Conservation (phyloP, 306 rosid genomes). For the Arachis hypogaea region DNA sequence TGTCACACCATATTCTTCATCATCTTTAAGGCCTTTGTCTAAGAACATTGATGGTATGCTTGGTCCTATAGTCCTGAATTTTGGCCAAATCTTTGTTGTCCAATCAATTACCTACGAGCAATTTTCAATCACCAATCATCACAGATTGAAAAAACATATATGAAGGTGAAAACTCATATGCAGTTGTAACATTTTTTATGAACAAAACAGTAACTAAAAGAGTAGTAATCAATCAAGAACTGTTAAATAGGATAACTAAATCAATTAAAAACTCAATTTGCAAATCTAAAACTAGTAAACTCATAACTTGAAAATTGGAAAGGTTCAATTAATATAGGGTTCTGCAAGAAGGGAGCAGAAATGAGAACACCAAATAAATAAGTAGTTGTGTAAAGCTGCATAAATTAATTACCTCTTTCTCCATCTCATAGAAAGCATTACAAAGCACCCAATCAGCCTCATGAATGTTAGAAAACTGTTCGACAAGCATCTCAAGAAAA, state of each 20-base stretch:
- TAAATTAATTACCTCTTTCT: slow-evolving; percentile 39
- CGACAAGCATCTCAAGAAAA: not conserved
- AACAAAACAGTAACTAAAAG: too few relatives aligned
- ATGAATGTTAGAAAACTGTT: slow-evolving; percentile 39
- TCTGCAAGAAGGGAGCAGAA: too few relatives aligned
- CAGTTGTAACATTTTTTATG: too few relatives aligned
- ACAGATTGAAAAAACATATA: too few relatives aligned
- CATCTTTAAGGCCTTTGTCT: slow-evolving; percentile 13
- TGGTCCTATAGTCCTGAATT: slow-evolving; percentile 41
- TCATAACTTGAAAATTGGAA: too few relatives aligned
- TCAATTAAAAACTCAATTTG: too few relatives aligned
- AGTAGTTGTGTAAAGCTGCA: too few relatives aligned
- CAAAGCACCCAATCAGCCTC: slow-evolving; percentile 39
- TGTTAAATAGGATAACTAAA: too few relatives aligned
- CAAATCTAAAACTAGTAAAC: too few relatives aligned
- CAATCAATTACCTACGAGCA: slow-evolving; percentile 20
- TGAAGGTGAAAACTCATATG: too few relatives aligned
- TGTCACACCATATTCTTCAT: slow-evolving; percentile 2
- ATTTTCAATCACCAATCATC: not conserved
- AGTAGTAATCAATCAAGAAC: too few relatives aligned
- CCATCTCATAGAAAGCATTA: slow-evolving; percentile 42
- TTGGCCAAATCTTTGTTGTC: slow-evolving; percentile 16
- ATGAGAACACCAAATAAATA: not conserved
- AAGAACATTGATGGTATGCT: slow-evolving; percentile 21
- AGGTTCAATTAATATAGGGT: not conserved